These are phyloP conservation scores for Pleurotus citrinopileatus DNA, from an alignment of 768 basidiomycete species.

Conservation along the genomic window DNA sequence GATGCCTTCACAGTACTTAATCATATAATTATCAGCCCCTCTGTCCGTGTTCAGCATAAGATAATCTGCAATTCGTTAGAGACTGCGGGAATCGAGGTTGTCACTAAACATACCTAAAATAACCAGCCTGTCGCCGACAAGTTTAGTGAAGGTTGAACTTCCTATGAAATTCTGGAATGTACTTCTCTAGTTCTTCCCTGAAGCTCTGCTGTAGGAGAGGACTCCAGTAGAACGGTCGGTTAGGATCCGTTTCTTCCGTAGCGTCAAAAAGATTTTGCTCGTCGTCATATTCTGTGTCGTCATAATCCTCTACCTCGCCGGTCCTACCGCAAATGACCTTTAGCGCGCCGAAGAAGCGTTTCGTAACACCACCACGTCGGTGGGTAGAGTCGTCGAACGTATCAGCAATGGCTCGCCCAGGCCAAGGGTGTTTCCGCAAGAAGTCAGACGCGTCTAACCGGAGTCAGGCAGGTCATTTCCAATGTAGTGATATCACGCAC, in stretches of 20 bases:
- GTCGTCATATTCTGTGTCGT: conserved; percentile 75
- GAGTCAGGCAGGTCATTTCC: background rate
- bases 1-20: conserved; percentile 82
- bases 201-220: conserved; percentile 76
- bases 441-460: conserved; percentile 80
- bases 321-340: conserved; percentile 86
- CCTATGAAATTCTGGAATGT: conserved; percentile 21
- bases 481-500: conserved; percentile 28
- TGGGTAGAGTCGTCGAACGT: conserved; percentile 86
- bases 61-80: conserved; percentile 53
- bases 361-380: conserved; percentile 64
- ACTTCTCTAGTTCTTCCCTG: conserved; percentile 88
- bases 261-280: conserved; percentile 67
- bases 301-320: conserved; percentile 71
- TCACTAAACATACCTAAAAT: conserved; percentile 56
- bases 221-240: conserved; percentile 81
- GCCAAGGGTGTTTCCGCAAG: conserved; percentile 83
- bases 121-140: conserved; percentile 57
- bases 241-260: conserved; percentile 51
- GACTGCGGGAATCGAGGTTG: background rate
- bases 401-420: conserved; percentile 78
- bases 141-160: conserved; percentile 8
- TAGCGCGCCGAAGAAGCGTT: conserved; percentile 63
- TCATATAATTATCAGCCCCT: conserved; percentile 89
- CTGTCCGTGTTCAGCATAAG: conserved; percentile 93